phyloP scores from a whole-genome alignment of 495 filamentous ascomycete genomes.

The Lasiosphaeria hispida region DNA sequence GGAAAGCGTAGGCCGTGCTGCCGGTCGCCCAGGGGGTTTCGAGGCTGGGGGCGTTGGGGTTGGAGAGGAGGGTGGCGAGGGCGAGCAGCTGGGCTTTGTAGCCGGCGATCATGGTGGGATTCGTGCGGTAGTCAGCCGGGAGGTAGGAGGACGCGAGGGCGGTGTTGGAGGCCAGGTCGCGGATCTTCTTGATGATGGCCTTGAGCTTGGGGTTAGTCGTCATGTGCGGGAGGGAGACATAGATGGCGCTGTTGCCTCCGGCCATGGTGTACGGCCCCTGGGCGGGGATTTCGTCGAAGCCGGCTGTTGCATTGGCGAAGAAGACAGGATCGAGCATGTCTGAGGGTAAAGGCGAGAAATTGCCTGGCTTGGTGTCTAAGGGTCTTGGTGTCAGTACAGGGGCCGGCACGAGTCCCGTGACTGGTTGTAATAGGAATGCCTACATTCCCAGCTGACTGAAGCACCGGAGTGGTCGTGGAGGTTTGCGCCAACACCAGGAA shows the following conservation, averaged over 20 bases:
- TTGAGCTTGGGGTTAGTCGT: conserved; percentile 9
- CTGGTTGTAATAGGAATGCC: neutral
- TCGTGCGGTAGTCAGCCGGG: conserved; percentile 4
- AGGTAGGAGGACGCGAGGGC: conserved; percentile 10
- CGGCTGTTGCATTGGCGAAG: conserved; percentile 19
- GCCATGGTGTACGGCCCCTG: conserved; percentile 27
- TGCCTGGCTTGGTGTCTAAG: conserved; percentile 10
- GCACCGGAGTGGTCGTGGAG: conserved; percentile 27
- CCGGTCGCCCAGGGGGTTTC: conserved; percentile 30
- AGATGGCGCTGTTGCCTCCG: conserved; percentile 26
- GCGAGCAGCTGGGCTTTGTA: conserved; percentile 23
- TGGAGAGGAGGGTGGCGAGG: conserved; percentile 15
- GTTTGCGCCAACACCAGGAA: conserved; percentile 25
- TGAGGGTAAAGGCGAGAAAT: conserved; percentile 15
- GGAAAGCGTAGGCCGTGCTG: conserved; percentile 15
- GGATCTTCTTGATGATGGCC: conserved; percentile 18
- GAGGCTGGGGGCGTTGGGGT: conserved; percentile 20
- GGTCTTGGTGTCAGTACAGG: neutral
- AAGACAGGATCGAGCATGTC: conserved; percentile 22
- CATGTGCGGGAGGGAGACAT: conserved; percentile 22
- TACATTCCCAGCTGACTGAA: conserved; percentile 11
- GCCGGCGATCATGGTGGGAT: conserved; percentile 19
- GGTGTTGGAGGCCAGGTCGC: neutral
- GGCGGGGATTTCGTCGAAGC: conserved; percentile 22
- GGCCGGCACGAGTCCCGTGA: neutral